A percentile compares a stretch with the other conserved stretches of the same genome.
These are phyloP conservation scores for Mortierella sp. DNA, from an alignment of 371 early-diverging fungal genomes.

Conservation along the genomic window DNA sequence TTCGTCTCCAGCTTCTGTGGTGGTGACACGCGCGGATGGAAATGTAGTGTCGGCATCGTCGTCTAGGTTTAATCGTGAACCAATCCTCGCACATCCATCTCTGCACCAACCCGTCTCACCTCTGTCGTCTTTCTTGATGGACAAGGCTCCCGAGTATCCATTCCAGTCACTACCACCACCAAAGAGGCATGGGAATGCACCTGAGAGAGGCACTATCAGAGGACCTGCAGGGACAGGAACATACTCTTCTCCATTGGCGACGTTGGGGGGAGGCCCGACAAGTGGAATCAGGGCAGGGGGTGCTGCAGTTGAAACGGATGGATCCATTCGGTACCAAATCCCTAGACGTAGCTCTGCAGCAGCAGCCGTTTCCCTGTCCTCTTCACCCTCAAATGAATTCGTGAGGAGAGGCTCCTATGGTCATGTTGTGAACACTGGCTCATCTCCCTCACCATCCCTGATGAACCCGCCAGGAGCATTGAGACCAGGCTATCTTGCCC, in stretches of 20 bases:
- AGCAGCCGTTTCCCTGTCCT: conserved; percentile 11
- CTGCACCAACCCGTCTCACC: conserved; percentile 5
- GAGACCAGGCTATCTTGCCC: conserved; percentile 17
- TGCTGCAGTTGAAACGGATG: background rate
- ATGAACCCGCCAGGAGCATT: background rate
- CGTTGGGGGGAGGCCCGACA: no score
- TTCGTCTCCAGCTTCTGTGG: no score
- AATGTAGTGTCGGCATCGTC: no score
- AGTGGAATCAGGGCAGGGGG: no score
- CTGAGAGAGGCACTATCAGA: background rate
- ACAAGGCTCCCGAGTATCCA: conserved; percentile 8
- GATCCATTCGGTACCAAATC: background rate
- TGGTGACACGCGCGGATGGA: no score
- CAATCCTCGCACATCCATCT: no score
- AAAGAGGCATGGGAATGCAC: conserved; percentile 24
- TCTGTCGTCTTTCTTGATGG: background rate
- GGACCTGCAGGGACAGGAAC: background rate
- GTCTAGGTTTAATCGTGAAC: no score
- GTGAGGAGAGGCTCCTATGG: background rate
- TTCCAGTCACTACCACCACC: conserved; percentile 37
- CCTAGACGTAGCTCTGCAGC: conserved; percentile 40
- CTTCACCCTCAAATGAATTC: background rate
- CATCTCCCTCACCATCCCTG: background rate
- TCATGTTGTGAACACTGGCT: background rate
- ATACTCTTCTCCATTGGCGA: no score